Conservation (phyloP, 1,284 basidiomycete species). For the Cryptococcus sp. region DNA sequence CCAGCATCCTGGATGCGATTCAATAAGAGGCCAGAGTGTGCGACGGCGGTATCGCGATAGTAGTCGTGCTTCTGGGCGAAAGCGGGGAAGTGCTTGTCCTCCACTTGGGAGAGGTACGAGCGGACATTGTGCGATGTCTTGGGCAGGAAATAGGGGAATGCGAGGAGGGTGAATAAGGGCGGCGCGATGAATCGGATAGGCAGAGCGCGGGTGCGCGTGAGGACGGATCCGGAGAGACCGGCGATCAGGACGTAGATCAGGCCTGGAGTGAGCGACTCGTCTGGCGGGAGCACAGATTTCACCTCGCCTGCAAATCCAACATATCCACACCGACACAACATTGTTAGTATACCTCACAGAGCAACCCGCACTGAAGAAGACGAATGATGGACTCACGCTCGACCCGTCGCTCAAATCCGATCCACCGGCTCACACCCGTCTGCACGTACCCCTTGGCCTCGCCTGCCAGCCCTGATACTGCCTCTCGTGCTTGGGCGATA, state of each 20-base stretch:
- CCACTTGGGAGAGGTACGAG: conserved; percentile 66
- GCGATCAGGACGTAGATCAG: conserved; percentile 84
- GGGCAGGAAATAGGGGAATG: conserved; percentile 77
- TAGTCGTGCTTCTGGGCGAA: conserved; percentile 69
- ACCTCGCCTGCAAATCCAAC: conserved; percentile 63
- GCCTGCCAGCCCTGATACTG: conserved; percentile 60
- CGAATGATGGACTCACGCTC: conserved; percentile 65
- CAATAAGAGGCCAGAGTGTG: conserved; percentile 61
- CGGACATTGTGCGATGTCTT: conserved; percentile 71
- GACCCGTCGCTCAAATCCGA: conserved; percentile 74
- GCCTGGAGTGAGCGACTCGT: conserved; percentile 81
- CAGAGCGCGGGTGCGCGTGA: conserved; percentile 72
- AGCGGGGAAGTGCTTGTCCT: conserved; percentile 68
- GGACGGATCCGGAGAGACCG: conserved; percentile 79
- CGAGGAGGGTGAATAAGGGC: conserved; percentile 65
- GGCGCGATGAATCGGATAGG: conserved; percentile 69
- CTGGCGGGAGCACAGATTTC: conserved; percentile 73
- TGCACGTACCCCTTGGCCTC: conserved; percentile 67
- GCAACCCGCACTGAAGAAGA: background rate
- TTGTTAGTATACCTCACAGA: background rate
- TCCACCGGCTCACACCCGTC: conserved; percentile 72
- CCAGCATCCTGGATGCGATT: conserved; percentile 56
- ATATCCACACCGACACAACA: conserved; percentile 1
- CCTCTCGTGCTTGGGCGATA: conserved; percentile 67
- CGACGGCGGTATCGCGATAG: conserved; percentile 64